These are phyloP conservation scores for Suaeda aralocaspica DNA, from an alignment of 148 eudicot species.

Conservation along the genomic window DNA sequence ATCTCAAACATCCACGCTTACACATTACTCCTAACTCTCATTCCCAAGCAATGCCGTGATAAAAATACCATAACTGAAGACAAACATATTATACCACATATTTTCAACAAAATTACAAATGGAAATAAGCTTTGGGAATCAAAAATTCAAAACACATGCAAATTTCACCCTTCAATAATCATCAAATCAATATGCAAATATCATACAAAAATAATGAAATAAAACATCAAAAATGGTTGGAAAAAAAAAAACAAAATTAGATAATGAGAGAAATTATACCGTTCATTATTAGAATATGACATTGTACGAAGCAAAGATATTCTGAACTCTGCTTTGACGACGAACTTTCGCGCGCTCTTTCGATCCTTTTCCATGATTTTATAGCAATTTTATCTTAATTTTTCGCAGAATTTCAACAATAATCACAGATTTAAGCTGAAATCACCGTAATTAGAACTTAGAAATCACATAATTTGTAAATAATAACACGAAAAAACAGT, in stretches of 20 bases:
- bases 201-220: background rate
- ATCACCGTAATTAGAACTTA: background rate
- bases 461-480: background rate
- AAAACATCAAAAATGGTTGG: background rate
- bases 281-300: conserved; percentile 77
- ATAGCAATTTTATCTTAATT: background rate
- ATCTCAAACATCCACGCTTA: too few relatives aligned
- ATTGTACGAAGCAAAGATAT: conserved; percentile 87
- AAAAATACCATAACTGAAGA: too few relatives aligned
- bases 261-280: conserved; percentile 32
- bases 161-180: background rate
- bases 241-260: background rate
- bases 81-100: too few relatives aligned
- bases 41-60: too few relatives aligned
- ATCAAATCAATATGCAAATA: background rate
- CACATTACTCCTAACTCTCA: too few relatives aligned
- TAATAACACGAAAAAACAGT: background rate
- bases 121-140: background rate
- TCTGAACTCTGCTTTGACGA: conserved; percentile 71
- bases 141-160: background rate
- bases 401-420: background rate
- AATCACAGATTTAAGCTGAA: background rate
- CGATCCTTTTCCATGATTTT: conserved; percentile 35
- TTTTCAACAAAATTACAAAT: background rate
- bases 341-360: conserved; percentile 54